Percentiles rank a stretch among this genome's conserved stretches.
Evolutionary conservation across 116 monocot species (phyloP).

Genomic region (Trichopus zeylanicus): DNA sequence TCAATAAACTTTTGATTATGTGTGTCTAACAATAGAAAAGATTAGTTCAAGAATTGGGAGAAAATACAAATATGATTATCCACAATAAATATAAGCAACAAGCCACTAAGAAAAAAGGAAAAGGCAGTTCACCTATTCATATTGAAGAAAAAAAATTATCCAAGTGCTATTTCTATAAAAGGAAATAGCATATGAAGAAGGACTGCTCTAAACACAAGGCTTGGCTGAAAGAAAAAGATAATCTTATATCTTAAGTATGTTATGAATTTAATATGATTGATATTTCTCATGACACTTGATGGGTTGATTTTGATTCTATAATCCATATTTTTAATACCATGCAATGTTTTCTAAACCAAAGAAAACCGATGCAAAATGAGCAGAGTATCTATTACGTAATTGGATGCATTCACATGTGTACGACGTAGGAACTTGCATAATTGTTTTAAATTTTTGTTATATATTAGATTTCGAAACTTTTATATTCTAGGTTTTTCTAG

Average conservation of each 20-base stretch:
- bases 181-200: constrained; percentile 9
- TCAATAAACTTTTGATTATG: no score
- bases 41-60: no score
- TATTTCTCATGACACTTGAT: no score
- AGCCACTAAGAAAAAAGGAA: background rate
- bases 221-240: constrained; percentile 12
- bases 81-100: no score
- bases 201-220: constrained; percentile 7
- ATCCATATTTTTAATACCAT: constrained; percentile 7
- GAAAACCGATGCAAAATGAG: background rate
- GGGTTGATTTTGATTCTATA: constrained; percentile 8
- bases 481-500: constrained; percentile 5
- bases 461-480: background rate
- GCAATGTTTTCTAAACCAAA: constrained; percentile 1
- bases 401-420: constrained; percentile 4
- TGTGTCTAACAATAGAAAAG: no score
- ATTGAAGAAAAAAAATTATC: background rate
- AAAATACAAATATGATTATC: no score
- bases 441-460: background rate
- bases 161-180: no score
- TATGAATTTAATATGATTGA: constrained; percentile 12
- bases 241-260: background rate
- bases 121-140: background rate
- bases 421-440: background rate
- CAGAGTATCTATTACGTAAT: background rate